These are phyloP conservation scores for Glonium stellatum DNA, from an alignment of 495 filamentous ascomycete species.

Conservation along the genomic window DNA sequence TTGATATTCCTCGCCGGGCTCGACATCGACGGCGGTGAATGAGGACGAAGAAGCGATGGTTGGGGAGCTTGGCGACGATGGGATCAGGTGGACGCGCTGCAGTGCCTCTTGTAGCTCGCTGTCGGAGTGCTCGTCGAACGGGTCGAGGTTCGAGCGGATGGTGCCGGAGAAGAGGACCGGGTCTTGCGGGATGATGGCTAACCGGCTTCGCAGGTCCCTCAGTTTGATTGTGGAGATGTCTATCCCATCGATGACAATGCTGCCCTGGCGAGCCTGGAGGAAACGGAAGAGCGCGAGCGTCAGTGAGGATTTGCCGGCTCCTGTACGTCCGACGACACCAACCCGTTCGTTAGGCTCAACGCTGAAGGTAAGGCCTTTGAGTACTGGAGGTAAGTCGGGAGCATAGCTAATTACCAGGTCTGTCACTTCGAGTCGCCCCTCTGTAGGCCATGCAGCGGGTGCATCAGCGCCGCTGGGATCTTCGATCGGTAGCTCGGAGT, in stretches of 20 bases:
- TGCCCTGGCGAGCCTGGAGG: conserved; percentile 15
- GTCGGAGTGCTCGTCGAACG: conserved; percentile 68
- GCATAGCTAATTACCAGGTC: conserved; percentile 72
- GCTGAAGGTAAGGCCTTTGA: conserved; percentile 67
- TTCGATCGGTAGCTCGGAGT: conserved; percentile 65
- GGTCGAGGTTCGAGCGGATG: conserved; percentile 72
- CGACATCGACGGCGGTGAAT: conserved; percentile 20
- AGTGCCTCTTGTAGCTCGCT: conserved; percentile 67
- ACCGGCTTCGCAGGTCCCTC: conserved; percentile 12
- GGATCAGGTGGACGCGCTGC: conserved; percentile 65
- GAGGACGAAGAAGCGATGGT: conserved; percentile 25
- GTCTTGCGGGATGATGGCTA: conserved; percentile 29
- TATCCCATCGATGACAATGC: conserved; percentile 21
- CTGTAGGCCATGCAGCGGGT: conserved; percentile 73
- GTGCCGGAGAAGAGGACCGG: conserved; percentile 71
- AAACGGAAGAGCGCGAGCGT: conserved; percentile 24
- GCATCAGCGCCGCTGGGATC: conserved; percentile 51
- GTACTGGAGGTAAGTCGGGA: conserved; percentile 63
- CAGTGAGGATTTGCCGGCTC: conserved; percentile 73
- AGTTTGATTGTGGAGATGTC: conserved; percentile 22
- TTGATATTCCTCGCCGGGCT: conserved; percentile 28
- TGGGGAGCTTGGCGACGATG: conserved; percentile 33
- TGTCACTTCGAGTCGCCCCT: conserved; percentile 65
- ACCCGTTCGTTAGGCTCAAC: conserved; percentile 67
- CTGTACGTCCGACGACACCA: conserved; percentile 79